These are phyloP conservation scores for Nitzschia putrida DNA, from an alignment of 108 stramenopile genomes.

Conservation along the genomic window DNA sequence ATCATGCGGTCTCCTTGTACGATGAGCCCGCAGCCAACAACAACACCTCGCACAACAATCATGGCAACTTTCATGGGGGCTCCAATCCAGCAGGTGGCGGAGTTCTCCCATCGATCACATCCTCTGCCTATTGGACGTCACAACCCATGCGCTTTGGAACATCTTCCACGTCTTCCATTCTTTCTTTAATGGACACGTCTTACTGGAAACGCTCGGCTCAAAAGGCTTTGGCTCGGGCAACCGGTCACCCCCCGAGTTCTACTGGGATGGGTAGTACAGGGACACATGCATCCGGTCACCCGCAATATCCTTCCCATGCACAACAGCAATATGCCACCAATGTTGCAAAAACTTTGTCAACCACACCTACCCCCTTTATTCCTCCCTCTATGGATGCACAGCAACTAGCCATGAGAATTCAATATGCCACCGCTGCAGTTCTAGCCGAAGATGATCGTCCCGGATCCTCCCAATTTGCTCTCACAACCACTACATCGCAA, in stretches of 20 bases:
- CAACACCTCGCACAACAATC: conserved; percentile 14
- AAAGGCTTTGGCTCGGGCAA: conserved; percentile 28
- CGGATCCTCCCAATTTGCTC: conserved; percentile 25
- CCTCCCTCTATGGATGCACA: conserved; percentile 37
- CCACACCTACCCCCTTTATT: neutral
- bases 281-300: neutral
- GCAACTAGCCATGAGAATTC: conserved; percentile 45
- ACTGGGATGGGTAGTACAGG: neutral
- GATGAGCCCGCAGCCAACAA: conserved; percentile 3
- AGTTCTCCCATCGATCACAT: too few relatives aligned
- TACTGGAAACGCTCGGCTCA: conserved; percentile 37
- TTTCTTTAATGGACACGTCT: conserved; percentile 33
- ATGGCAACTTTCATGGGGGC: neutral
- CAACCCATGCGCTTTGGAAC: neutral
- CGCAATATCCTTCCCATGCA: neutral
- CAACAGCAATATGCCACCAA: neutral
- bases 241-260: conserved; percentile 10
- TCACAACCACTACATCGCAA: conserved; percentile 27
- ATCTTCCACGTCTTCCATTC: conserved; percentile 27
- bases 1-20: conserved; percentile 6
- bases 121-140: neutral
- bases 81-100: too few relatives aligned
- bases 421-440: conserved; percentile 64
- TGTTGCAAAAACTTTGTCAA: neutral
- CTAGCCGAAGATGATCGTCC: conserved; percentile 51